Evolutionary conservation across 257 asterid species (phyloP), one percentile per base, ranked within the genome.

Genomic region (Henckelia pumila): DNA sequence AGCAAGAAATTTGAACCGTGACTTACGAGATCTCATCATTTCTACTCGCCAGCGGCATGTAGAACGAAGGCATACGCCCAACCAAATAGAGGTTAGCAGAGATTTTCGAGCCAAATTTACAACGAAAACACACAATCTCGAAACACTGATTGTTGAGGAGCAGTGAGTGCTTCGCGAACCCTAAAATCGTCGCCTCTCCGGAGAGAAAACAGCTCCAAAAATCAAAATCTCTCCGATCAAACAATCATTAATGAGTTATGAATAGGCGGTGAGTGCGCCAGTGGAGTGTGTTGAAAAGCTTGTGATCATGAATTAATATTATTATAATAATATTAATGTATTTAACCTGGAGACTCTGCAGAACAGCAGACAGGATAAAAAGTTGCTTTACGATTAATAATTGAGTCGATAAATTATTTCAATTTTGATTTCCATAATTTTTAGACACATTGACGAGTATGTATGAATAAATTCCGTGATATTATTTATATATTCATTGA

Each of bases 161-260:
- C 49, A 19, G 16, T 24, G 53, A 19, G 16, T 24, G 53, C 37
- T 47, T 40, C 52, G 55, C 66, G 26, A 66, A 76, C 75, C 75
- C 77, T 63, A 29, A 55, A 77, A 7, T 58, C 73, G 22, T 24
- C 59, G 71, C 67, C 61, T 26, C 68, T 35, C 24, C 9, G 49
- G 74, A 28, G 30, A 28, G 30, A n/a, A n/a, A n/a, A n/a, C 58
- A 25, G 65, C 65, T 67, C 50, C 40, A 37, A n/a, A n/a, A n/a
- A n/a, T n/a, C n/a, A n/a, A 57, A 56, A 30, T 66, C 63, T 50
- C 35, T 22, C 21, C 1, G 71, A 72, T 73, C 69, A 47, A 52
- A 63, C 30, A 55, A 69, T 78, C 77, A 78, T 67, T 71, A 62
- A 75, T 74, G 83, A 59, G 76, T 32, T 63, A 25, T 21, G 77